Base-by-base conservation (phyloP, 352 stramenopile species). In the Globisporangium acanthophoron region DNA sequence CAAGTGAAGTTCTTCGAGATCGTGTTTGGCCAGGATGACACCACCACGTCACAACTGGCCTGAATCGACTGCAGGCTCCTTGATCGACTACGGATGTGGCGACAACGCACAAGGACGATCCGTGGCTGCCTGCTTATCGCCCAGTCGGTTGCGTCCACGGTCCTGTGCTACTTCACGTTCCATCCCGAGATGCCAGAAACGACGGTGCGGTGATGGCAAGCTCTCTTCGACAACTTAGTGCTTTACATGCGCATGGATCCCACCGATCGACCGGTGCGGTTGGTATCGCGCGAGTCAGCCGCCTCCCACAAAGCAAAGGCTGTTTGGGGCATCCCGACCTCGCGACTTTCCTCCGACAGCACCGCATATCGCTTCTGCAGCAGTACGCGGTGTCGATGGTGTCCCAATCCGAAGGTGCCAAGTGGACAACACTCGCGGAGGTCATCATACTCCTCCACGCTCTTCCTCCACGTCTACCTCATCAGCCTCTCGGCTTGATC, bases 91-190 rank as follows among this genome's bases (percentile, higher is more conserved):
- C 24, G 24, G 24, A 27, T 27, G 24, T 27, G 24, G 24, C 24
- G 24, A 27, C 24, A 27, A 27, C 24, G 24, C 24, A 1, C 24
- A 27, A 27, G 24, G 24, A 27, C 24, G 24, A 27, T 27, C 24
- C 1, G 24, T 27, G 24, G 24, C 24, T 27, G 24, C 24, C 24
- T 27, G 24, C 24, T 27, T 27, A 27, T 27, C 24, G 24, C 24
- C 24, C 24, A 27, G 24, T 27, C 24, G 24, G 24, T 27, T 27
- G 24, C 24, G 24, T 63, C 58, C 11, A 58, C 50, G 47, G 20
- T 35, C 13, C n/a, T 64, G 1, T 64, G 58, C 39, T 49, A 64
- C 45, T 64, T 43, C 49, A 64, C 39, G 18, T 33, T 21, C 9
- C 58, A 64, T 41, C 27, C 56, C 4, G 46, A 49, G 24, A 27